phyloP scores from a whole-genome alignment of 2,329 filamentous ascomycete genomes.

The Cladosporium phlei region DNA sequence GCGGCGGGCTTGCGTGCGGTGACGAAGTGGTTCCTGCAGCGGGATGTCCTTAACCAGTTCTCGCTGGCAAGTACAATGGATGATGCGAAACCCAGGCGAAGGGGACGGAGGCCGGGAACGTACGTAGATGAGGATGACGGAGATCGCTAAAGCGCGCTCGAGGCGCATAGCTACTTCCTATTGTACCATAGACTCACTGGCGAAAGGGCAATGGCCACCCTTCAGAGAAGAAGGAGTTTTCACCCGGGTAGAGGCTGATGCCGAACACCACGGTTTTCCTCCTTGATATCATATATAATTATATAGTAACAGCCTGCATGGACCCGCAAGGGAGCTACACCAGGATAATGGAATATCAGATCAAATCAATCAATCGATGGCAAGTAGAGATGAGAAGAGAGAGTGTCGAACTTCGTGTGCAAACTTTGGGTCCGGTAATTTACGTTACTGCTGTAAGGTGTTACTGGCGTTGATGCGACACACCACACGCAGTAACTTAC shows the following conservation, averaged over 20 bases:
- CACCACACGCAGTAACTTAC: too few species aligned
- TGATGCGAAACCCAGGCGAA: neutral
- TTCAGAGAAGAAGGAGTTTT: neutral
- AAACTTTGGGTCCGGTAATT: too few species aligned
- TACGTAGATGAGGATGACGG: conserved; percentile 1
- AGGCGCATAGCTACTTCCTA: neutral
- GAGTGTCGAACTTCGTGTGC: too few species aligned
- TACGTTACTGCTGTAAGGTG: too few species aligned
- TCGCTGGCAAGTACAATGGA: neutral
- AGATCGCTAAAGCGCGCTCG: conserved; percentile 1
- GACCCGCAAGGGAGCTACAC: neutral
- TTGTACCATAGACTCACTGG: conserved; percentile 1
- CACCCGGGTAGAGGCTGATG: neutral
- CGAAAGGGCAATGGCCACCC: neutral
- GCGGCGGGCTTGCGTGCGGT: neutral
- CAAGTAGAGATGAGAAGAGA: too few species aligned
- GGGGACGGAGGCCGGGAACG: neutral
- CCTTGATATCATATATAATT: neutral
- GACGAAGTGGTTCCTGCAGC: neutral
- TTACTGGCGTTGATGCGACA: too few species aligned
- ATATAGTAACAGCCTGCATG: conserved; percentile 3
- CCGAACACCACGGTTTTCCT: neutral
- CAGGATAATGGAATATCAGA: neutral
- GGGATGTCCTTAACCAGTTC: conserved; percentile 1
- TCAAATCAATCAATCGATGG: conserved; percentile 3